phyloP scores from a whole-genome alignment of 1,139 yeast genomes.

The Meyerozyma guilliermondii region DNA sequence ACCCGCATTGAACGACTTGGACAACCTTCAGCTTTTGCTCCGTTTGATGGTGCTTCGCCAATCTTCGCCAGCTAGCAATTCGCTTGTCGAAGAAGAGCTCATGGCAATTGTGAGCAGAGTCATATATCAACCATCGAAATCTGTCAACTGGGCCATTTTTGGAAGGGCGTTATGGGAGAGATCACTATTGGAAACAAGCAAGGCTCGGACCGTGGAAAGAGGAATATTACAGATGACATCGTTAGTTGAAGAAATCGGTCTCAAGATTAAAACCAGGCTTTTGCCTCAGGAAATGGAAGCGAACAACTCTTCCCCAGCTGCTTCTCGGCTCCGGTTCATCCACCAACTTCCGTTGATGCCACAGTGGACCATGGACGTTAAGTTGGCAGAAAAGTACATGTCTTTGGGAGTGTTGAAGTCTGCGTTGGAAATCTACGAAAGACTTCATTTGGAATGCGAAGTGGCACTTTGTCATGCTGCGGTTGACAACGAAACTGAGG shows the following conservation, averaged over 20 bases:
- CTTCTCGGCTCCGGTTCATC: constrained; percentile 59
- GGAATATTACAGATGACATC: constrained; percentile 93
- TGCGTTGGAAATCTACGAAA: constrained; percentile 84
- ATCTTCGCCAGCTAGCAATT: constrained; percentile 66
- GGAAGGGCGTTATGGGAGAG: constrained; percentile 89
- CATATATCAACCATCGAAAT: constrained; percentile 41
- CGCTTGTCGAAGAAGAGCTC: constrained; percentile 77
- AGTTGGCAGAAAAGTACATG: constrained; percentile 83
- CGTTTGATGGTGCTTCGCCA: constrained; percentile 61
- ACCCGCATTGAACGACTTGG: constrained; percentile 67
- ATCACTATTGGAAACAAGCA: constrained; percentile 73
- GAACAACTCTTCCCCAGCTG: constrained; percentile 30
- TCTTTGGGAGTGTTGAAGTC: constrained; percentile 81
- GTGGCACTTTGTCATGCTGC: constrained; percentile 91
- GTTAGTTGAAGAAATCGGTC: constrained; percentile 82
- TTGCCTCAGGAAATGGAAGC: constrained; percentile 45
- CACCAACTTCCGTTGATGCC: constrained; percentile 77
- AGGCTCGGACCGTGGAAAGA: constrained; percentile 85
- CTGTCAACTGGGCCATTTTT: constrained; percentile 72
- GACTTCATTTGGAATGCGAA: constrained; percentile 73
- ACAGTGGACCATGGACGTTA: constrained; percentile 79
- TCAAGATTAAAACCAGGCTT: constrained; percentile 55
- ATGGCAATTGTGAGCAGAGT: constrained; percentile 71
- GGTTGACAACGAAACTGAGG: constrained; percentile 68
- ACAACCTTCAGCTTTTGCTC: constrained; percentile 65